These are phyloP conservation scores for Collariella sp. DNA, from an alignment of 495 filamentous ascomycete genomes.

Conservation along the genomic window DNA sequence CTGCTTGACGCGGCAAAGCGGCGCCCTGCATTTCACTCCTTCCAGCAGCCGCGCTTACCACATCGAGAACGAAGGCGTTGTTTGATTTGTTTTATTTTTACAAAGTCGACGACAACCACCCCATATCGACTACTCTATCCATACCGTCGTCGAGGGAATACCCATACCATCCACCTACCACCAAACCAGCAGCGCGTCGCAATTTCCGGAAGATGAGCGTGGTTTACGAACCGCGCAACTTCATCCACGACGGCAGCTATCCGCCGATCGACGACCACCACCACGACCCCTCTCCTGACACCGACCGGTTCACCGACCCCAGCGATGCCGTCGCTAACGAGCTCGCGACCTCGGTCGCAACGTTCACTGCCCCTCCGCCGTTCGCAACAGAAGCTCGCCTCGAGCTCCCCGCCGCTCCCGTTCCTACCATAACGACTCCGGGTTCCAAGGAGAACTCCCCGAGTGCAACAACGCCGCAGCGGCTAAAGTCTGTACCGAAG, in stretches of 20 bases:
- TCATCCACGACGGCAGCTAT: slow-evolving; percentile 31
- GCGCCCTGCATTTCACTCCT: background rate
- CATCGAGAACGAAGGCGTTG: background rate
- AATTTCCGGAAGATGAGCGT: slow-evolving; percentile 34
- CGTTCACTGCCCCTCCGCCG: slow-evolving; percentile 17
- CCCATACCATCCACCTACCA: background rate
- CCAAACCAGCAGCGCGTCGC: slow-evolving; percentile 8
- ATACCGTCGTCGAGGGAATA: background rate
- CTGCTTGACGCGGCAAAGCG: slow-evolving; percentile 1
- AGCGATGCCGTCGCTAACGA: slow-evolving; percentile 26
- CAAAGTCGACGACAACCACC: background rate
- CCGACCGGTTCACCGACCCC: slow-evolving; percentile 23
- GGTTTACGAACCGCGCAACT: slow-evolving; percentile 31
- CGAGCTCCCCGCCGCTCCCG: slow-evolving; percentile 9
- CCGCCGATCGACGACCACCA: slow-evolving; percentile 25
- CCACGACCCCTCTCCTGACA: slow-evolving; percentile 20
- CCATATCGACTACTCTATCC: background rate
- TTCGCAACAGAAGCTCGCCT: slow-evolving; percentile 18
- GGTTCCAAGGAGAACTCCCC: slow-evolving; percentile 22
- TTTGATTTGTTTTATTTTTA: background rate
- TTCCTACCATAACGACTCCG: slow-evolving; percentile 3
- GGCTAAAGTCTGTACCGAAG: slow-evolving; percentile 42
- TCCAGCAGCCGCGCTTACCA: background rate
- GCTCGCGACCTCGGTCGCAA: slow-evolving; percentile 20
- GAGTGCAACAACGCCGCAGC: slow-evolving; percentile 21